Base-by-base conservation (phyloP, 257 asterid species). In the Gardenia jasminoides region DNA sequence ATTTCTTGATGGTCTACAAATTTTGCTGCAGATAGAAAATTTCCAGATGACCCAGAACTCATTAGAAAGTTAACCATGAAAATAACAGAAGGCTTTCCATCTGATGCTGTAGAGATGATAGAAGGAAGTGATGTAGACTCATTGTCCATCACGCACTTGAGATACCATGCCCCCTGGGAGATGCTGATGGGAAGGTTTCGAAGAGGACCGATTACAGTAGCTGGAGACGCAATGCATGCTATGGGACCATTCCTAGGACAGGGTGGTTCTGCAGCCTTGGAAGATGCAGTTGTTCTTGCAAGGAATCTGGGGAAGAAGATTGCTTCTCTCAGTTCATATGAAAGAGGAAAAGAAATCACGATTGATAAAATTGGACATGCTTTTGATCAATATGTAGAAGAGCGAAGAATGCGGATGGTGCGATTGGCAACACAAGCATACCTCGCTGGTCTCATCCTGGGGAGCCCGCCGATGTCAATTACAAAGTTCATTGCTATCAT, bases 181-280 rank as follows among this genome's bases (percentile, higher is more conserved):
- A 75, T 87, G 59, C 76, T 87, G 5, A 19, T 78, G 5, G 79
- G 81, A 39, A 73, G 56, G 44, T 84, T 82, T 43, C 73, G 81
- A 47, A 76, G 66, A 76, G 87, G 84, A 33, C 59, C 84, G 1
- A 76, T 87, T 16, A 75, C 88, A 2, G 82, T 87, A 16, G 85
- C 82, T 5, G 90, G 90, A 58, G 90, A 87, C 75, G 90, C 90
- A 72, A 84, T 87, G 88, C 90, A 87, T 64, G 83, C 69, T 28
- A 87, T 87, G 88, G 88, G 90, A 59, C 88, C 90, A 41, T 84
- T 80, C 74, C 71, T 86, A 44, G 90, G 82, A 2, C 88, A 87
- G 67, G 88, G 90, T 44, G 87, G 87, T 16, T 87, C 90, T 7
- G 83, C 87, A 1, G 80, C 80, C 66, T 36, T 84, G 4, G 88